These are phyloP conservation scores for Sclerotinia trifoliorum DNA, from an alignment of 2,329 filamentous ascomycete species.

Conservation along the genomic window DNA sequence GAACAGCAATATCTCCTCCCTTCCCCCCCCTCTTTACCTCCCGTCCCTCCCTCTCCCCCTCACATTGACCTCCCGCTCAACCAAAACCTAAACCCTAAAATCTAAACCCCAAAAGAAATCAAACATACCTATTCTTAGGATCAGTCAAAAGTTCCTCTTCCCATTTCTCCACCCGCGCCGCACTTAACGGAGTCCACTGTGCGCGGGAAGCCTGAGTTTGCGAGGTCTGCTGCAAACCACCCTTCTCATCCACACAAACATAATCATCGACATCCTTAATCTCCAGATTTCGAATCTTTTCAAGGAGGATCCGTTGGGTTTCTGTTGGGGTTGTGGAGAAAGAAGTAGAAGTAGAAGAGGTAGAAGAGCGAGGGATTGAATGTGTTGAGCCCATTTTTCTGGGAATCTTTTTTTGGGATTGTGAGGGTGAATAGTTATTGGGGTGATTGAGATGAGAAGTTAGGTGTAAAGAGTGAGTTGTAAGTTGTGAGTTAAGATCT, in stretches of 20 bases:
- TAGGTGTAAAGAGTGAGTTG: too few relatives aligned
- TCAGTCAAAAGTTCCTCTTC: slow-evolving; percentile 61
- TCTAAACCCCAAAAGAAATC: not conserved
- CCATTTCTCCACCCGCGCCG: slow-evolving; percentile 55
- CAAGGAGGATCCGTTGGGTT: not conserved
- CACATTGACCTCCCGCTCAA: too few relatives aligned
- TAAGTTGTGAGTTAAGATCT: too few relatives aligned
- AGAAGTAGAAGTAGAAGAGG: not conserved
- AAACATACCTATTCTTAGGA: slow-evolving; percentile 59
- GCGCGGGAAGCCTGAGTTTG: slow-evolving; percentile 37
- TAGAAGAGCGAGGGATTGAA: not conserved
- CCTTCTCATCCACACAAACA: slow-evolving; percentile 44
- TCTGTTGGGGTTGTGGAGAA: too few relatives aligned
- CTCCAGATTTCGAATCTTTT: not conserved
- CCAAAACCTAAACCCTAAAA: too few relatives aligned
- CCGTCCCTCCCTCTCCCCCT: not conserved
- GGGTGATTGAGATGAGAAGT: not conserved
- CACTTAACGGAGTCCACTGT: slow-evolving; percentile 46
- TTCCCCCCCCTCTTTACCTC: too few relatives aligned
- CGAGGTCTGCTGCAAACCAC: not conserved
- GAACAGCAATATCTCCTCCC: not conserved
- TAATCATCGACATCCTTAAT: slow-evolving; percentile 37
- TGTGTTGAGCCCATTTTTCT: not conserved
- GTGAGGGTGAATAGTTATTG: too few relatives aligned
- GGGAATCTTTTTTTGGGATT: not conserved